Evolutionary conservation across 2,329 filamentous ascomycete species (phyloP), one percentile per base, ranked within the genome.

Genomic region (Botrytis medusae): DNA sequence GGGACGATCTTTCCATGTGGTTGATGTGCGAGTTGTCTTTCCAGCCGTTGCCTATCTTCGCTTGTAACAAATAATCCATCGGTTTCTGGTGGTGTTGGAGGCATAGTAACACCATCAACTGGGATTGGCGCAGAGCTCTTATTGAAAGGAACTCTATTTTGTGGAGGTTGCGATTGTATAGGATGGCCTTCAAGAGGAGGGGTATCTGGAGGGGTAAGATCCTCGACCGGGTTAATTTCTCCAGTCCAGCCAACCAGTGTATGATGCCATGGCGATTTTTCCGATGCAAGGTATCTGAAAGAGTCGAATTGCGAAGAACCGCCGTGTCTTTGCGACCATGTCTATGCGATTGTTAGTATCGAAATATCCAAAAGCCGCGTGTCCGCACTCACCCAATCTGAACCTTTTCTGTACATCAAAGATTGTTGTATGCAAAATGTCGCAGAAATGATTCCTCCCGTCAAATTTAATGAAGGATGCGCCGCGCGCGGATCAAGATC

Each of bases 231-330:
- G 73, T 91, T 88, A 74, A 95, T 92, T 82, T 98, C 95, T 74
- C 95, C 95, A 4, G 95, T 97, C 95, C 95, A 98, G 63, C 94
- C 95, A 71, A 98, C 93, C 9, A 98, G 88, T 0, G 91, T 96
- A 84, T 98, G 95, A 79, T 94, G 93, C 95, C 95, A 98, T 32
- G 92, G 90, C 2, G 92, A 91, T 61, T 92, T 87, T 72, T 92
- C 87, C n/a, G 94, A 97, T 5, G 94, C 93, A 62, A 98, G 89
- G 83, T 97, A 91, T 72, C 91, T 89, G 80, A 98, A 94, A 16
- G 94, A 95, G 82, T 98, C 94, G 83, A 97, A 97, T 48, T 98
- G 87, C 25, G 95, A 94, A 20, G 95, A 98, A 74, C 95, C 95
- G 72, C 95, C 95, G 74, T 92, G 92, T 40, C 95, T 92, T 74